Base-by-base conservation (phyloP, 306 rosid genomes). In the Crataegus laevigata region DNA sequence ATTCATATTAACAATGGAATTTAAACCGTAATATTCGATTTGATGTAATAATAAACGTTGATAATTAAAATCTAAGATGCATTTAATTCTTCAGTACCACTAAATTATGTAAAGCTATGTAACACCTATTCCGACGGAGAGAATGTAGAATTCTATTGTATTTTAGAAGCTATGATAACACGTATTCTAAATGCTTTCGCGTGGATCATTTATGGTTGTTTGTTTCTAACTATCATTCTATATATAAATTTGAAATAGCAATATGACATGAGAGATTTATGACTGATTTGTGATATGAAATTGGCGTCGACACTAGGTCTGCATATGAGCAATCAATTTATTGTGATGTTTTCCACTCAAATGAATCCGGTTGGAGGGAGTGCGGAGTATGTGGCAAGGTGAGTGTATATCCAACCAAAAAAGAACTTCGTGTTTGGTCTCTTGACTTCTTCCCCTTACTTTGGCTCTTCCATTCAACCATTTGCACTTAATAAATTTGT, bases 291-390 rank as follows among this genome's bases (percentile, higher is more conserved):
- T 58, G n/a, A 73, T 47, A 15, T 32, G 63, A 18, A 66, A 24
- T 65, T 62, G 50, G 24, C 45, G 64, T 72, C 8, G 54, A 42
- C 62, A 71, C 55, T 81, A 94, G 99, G 88, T 82, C 91, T 87
- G 96, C 90, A 8, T 92, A 90, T 77, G 99, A 94, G 83, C 88
- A 94, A 78, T 89, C 89, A 29, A 47, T 80, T 8, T 94, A 82
- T 83, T 94, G 99, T 79, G 88, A 89, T 60, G 68, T 83, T n/a
- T 94, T 85, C 82, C 99, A 94, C 75, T 78, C 90, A 13, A 78
- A 85, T 25, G 99, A 92, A 77, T 86, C 99, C 68, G 97, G 99
- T 74, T 94, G 99, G 99, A 89, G 99, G 81, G 91, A 94, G 57
- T 94, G 99, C 77, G 51, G 80, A 32, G 71, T 77, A 25, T 94